Conservation (phyloP, 139 green algal species). For the Closterium sp. region DNA sequence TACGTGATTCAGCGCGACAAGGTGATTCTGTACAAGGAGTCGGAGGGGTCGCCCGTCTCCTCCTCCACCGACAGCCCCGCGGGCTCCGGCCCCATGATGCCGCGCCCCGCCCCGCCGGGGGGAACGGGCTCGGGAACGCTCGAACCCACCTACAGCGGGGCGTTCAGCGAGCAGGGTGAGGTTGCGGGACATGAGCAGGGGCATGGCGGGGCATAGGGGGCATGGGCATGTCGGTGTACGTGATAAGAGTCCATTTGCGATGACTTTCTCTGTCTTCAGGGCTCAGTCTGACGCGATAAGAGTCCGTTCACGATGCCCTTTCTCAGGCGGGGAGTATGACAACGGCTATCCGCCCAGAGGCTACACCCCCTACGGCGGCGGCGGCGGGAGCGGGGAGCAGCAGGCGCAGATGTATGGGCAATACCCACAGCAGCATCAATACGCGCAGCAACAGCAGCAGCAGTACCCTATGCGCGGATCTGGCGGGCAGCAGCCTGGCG, state of each 20-base stretch:
- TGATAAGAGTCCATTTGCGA: no score
- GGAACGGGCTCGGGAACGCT: background rate
- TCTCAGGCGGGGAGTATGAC: background rate
- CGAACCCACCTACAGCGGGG: background rate
- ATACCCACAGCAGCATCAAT: background rate
- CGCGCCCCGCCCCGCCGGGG: background rate
- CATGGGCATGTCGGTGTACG: no score
- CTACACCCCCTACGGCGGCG: background rate
- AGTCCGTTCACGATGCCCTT: background rate
- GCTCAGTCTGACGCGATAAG: background rate
- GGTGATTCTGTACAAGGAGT: constrained; percentile 29
- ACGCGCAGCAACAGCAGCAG: background rate
- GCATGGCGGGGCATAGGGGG: no score
- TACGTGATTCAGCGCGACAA: constrained; percentile 31
- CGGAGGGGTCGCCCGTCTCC: constrained; percentile 4
- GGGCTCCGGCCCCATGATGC: background rate
- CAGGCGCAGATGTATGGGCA: background rate
- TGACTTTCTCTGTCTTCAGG: no score
- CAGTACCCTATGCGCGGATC: background rate
- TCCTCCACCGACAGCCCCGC: constrained; percentile 12
- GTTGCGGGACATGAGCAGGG: no score
- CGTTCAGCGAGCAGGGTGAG: constrained; percentile 5
- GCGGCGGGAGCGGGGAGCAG: background rate
- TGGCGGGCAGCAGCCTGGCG: background rate
- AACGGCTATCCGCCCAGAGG: background rate